These are phyloP conservation scores for Solanum pimpinellifolium DNA, from an alignment of 257 asterid genomes.

Conservation along the genomic window DNA sequence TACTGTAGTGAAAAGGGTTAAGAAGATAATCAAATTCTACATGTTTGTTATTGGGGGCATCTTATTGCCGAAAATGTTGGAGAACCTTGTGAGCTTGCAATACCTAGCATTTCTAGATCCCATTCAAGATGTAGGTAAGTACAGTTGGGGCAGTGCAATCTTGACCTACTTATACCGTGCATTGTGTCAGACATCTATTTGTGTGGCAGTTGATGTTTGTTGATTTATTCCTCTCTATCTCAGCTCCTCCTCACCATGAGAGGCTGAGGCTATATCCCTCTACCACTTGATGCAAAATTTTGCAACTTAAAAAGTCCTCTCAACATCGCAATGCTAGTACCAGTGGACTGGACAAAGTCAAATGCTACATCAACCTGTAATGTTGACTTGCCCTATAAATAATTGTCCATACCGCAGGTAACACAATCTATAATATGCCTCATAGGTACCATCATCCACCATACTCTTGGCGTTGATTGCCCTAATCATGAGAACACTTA, in stretches of 20 bases:
- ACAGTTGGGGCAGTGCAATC: neutral
- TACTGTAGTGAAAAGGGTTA: neutral
- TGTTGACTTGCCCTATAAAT: neutral
- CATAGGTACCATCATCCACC: neutral
- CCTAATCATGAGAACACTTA: neutral
- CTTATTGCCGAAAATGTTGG: too few species aligned
- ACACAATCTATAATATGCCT: neutral
- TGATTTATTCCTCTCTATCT: neutral
- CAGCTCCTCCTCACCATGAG: neutral
- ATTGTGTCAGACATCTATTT: neutral
- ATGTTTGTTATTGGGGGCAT: neutral
- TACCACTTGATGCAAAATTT: neutral
- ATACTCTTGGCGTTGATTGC: neutral
- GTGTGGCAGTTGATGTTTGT: neutral
- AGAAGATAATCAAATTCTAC: neutral
- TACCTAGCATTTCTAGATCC: neutral
- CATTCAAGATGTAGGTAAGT: neutral
- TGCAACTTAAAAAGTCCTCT: neutral
- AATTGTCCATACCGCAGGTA: neutral
- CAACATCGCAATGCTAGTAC: neutral
- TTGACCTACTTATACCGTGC: neutral
- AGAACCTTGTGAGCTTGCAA: neutral
- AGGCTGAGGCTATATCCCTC: neutral
- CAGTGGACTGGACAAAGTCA: neutral
- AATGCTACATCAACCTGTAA: neutral